phyloP scores from a whole-genome alignment of 805 yeast species.

The Monosporozyma siamensis region DNA sequence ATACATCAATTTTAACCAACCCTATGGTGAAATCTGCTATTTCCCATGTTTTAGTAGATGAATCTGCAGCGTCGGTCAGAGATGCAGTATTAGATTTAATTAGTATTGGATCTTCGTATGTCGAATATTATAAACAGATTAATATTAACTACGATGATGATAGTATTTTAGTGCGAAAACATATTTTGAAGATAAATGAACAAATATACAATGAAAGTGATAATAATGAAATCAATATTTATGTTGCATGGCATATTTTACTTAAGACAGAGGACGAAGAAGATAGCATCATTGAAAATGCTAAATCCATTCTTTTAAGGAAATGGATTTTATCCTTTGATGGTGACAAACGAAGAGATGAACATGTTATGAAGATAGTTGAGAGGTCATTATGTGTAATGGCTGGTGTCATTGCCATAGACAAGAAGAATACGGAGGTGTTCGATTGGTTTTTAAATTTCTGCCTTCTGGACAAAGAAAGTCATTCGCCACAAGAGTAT shows the following conservation, averaged over 20 bases:
- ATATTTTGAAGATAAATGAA: conserved; percentile 45
- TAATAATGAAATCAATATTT: conserved; percentile 29
- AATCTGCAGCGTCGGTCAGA: conserved; percentile 64
- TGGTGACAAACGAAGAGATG: conserved; percentile 7
- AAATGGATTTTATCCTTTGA: conserved; percentile 29
- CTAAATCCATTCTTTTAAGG: conserved; percentile 32
- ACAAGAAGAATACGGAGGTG: conserved; percentile 34
- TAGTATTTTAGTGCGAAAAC: conserved; percentile 55
- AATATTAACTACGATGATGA: conserved; percentile 41
- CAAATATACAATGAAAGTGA: conserved; percentile 36
- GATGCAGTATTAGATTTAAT: conserved; percentile 69
- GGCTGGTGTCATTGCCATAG: conserved; percentile 31
- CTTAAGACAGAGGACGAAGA: conserved; percentile 64
- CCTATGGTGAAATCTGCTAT: conserved; percentile 46
- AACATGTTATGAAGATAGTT: conserved; percentile 8
- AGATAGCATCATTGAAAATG: conserved; percentile 38
- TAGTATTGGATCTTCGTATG: conserved; percentile 28
- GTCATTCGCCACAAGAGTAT: conserved; percentile 10
- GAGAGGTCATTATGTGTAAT: conserved; percentile 28
- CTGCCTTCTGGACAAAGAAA: conserved; percentile 31
- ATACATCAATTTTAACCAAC: conserved; percentile 41
- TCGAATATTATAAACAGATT: conserved; percentile 41
- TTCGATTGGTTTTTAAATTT: conserved; percentile 42
- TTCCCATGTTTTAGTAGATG: conserved; percentile 42
- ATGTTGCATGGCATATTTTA: conserved; percentile 44